Base-by-base conservation (phyloP, 2,329 filamentous ascomycete genomes). In the Diplocarpon rosae region DNA sequence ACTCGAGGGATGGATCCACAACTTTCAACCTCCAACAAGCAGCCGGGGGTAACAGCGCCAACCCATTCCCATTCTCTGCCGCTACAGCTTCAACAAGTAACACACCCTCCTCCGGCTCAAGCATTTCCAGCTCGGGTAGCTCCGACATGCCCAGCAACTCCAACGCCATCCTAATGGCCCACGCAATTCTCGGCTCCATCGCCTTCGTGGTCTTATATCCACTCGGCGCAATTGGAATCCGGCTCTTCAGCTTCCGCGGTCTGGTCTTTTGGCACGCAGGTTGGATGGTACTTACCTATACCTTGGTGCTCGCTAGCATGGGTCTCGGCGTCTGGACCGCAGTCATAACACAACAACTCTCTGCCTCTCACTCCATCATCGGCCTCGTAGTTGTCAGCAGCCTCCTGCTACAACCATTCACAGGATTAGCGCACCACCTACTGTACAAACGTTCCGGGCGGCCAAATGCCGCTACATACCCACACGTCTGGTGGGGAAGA, bases 401-500 rank as follows among this genome's bases (percentile, higher is more conserved):
- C 40, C 60, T 83, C 48, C 64, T 65, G 20, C 50, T 80, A 40
- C 78, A 83, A 58, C 76, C 76, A 11, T 55, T 72, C 37, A 65
- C 79, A 12, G 78, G 79, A 38, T 66, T 66, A 43, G 42, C 74
- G 29, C 78, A 83, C 56, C 78, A 83, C 60, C 53, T 58, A 15
- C 61, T 75, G 52, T 82, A 67, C 58, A 56, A 69, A 47, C 31
- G 43, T 4, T 20, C 13, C 6, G 55, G 56, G 70, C 73, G 42
- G 68, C 71, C 17, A 7, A 67, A 48, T 55, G 75, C 48, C 74
- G 75, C 56, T 59, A 80, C 54, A 56, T 65, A 20, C 75, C 50
- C 52, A 16, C 56, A 83, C 56, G 70, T 80, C 48, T 82, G 75
- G 75, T 78, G 70, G 57, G 79, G 78, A 14, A 70, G 78, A 15